These are phyloP conservation scores for Hortiboletus campestris DNA, from an alignment of 768 basidiomycete genomes.

Conservation along the genomic window DNA sequence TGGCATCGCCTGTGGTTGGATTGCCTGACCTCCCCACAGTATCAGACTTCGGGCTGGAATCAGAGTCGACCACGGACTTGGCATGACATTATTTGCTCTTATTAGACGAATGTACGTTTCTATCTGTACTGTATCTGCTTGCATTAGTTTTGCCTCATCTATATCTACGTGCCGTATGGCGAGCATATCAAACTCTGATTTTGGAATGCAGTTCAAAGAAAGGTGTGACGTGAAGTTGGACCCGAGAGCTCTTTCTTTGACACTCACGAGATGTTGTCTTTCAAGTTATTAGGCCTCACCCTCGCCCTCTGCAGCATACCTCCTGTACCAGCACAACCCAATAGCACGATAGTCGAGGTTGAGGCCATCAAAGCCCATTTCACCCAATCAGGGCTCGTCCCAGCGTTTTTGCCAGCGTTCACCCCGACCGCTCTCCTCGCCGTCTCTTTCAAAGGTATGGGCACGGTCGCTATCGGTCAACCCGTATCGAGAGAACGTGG, in stretches of 20 bases:
- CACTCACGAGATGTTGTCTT: constrained; percentile 14
- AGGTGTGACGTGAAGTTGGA: background rate
- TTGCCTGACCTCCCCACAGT: constrained; percentile 26
- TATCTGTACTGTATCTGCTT: constrained; percentile 35
- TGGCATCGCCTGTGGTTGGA: constrained; percentile 23
- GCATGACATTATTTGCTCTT: constrained; percentile 26
- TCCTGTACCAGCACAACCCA: constrained; percentile 46
- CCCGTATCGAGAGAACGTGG: constrained; percentile 53
- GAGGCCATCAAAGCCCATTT: constrained; percentile 71
- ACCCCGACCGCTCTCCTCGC: constrained; percentile 56
- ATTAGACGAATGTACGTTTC: constrained; percentile 23
- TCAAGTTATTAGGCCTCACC: constrained; percentile 17
- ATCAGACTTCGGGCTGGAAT: constrained; percentile 30
- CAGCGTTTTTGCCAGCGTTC: constrained; percentile 59
- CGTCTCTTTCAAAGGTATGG: constrained; percentile 49
- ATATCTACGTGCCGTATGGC: constrained; percentile 3
- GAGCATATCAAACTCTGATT: constrained; percentile 21
- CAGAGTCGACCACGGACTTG: constrained; percentile 24
- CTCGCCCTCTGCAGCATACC: constrained; percentile 37
- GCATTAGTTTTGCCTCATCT: constrained; percentile 25
- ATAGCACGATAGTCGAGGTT: constrained; percentile 43
- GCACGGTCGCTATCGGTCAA: constrained; percentile 57
- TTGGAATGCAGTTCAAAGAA: constrained; percentile 15
- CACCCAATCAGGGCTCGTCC: constrained; percentile 56
- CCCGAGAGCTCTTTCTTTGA: background rate